Base-by-base conservation (phyloP, 257 asterid species). In the Solanum chaucha region DNA sequence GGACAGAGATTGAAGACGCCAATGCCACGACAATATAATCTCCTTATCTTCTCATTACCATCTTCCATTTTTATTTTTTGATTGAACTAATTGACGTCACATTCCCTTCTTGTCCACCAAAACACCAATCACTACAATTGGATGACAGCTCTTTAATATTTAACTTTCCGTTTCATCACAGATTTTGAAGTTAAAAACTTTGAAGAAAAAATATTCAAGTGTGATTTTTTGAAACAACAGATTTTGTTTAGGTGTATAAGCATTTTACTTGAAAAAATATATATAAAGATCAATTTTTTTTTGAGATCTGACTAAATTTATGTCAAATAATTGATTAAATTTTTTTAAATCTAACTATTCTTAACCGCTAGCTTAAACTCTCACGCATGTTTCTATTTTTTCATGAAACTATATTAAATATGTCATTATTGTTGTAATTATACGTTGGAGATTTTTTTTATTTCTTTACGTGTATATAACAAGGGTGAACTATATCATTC, bases 1-100 rank as follows among this genome's bases (percentile, higher is more conserved):
- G 91, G 91, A 91, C 89, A 81, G 59, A 75, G 88, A 90, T 89
- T 26, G 88, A 87, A 86, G 86, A 86, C 87, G 81, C 90, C 90
- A 75, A 84, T 70, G 84, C 89, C 91, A 84, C 89, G 84, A 87
- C 90, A 87, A 70, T 70, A 30, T 70, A 70, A 90, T 88, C 87
- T 87, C 14, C 90, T 91, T 87, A 88, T 91, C 90, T 85, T 80
- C 88, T 86, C 87, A 26, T 87, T 34, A 4, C 35, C 34, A 6
- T 12, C 67, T 55, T 38, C 46, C 44, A 51, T 41, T 34, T 71
- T 13, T 28, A 36, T 86, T 67, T 80, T 80, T 20, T 24, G 14
- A 86, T 73, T 14, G 59, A 73, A 59, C 68, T 83, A 72, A 65
- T 82, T 86, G 72, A 67, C 75, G 26, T 19, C 17, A 12, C 14